Evolutionary conservation across 1,139 yeast genomes (phyloP), one percentile per base, ranked within the genome.

Genomic region (Sugiyamaella castrensis): DNA sequence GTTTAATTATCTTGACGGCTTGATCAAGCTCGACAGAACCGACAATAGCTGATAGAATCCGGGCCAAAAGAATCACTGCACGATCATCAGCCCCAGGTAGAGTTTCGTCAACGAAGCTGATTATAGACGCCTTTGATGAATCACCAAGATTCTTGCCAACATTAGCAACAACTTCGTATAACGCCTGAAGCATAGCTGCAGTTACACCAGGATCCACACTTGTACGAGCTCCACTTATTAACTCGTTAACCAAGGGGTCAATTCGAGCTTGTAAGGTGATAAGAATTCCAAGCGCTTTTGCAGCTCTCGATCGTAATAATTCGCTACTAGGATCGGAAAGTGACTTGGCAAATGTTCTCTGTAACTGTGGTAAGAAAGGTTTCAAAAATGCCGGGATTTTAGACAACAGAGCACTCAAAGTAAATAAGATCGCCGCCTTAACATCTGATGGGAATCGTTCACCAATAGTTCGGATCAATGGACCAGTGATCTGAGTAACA

Each of bases 321-420:
- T 84, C 95, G 4, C 64, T 50, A 8, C 61, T 42, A 2, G 85
- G 75, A 69, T 92, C 98, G 43, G 88, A 78, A 56, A 94, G 75
- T 1, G 96, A 87, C 66, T 95, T 86, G 41, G 94, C 95, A 72
- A 92, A 94, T 1, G 98, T 94, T 68, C 99, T 80, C 71, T 94
- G 98, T 59, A 94, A 75, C 72, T 94, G 99, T 8, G 99, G 99
- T 68, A 92, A 81, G 67, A 94, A 94, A 10, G 99, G 98, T 64
- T 94, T 81, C 68, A 94, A 76, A 66, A 88, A 87, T 63, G 85
- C 88, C 4, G 98, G 97, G 60, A 92, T 86, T 73, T 88, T 87
- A 35, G 72, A 70, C 63, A 94, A 80, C 62, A 94, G 74, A 55
- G 80, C 79, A 63, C 86, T 86, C 67, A 94, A 77, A 1, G 98